These are phyloP conservation scores for Mucor saturninus DNA, from an alignment of 371 early-diverging fungal species.

Conservation along the genomic window DNA sequence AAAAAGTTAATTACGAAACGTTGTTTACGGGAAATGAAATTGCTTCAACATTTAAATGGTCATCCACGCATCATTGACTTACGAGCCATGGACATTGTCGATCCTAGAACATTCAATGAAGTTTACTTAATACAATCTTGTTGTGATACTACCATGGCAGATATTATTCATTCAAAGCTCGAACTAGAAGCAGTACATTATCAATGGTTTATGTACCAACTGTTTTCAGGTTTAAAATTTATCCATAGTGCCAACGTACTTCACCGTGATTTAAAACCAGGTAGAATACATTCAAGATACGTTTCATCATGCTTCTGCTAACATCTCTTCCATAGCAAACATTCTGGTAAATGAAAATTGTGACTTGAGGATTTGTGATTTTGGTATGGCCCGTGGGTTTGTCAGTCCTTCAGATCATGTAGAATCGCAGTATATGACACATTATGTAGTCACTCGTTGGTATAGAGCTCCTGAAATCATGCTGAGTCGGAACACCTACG, in stretches of 20 bases:
- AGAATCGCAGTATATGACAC: constrained; percentile 44
- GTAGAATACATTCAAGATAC: constrained; percentile 18
- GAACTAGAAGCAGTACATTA: constrained; percentile 87
- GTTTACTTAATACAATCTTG: constrained; percentile 69
- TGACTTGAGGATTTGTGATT: constrained; percentile 63
- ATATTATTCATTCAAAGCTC: constrained; percentile 86
- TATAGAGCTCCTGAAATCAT: constrained; percentile 58
- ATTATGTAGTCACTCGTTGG: constrained; percentile 55
- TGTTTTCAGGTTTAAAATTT: constrained; percentile 86
- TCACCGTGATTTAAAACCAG: constrained; percentile 90
- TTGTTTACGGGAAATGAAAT: constrained; percentile 75
- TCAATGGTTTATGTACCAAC: constrained; percentile 93
- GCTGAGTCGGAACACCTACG: constrained; percentile 44
- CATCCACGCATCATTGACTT: constrained; percentile 80
- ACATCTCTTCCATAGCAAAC: constrained; percentile 60
- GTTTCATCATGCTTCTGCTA: neutral
- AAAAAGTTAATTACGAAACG: constrained; percentile 74
- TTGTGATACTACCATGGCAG: constrained; percentile 93
- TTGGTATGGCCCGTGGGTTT: constrained; percentile 57
- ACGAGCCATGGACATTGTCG: constrained; percentile 71
- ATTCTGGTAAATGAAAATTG: constrained; percentile 92
- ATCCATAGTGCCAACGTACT: constrained; percentile 90
- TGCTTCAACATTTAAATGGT: constrained; percentile 78
- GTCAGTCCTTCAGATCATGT: constrained; percentile 20
- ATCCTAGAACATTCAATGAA: constrained; percentile 72